A percentile compares a stretch with the other conserved stretches of the same genome.
phyloP scores from a whole-genome alignment of 2,329 filamentous ascomycete genomes.

The Alternaria sp. region DNA sequence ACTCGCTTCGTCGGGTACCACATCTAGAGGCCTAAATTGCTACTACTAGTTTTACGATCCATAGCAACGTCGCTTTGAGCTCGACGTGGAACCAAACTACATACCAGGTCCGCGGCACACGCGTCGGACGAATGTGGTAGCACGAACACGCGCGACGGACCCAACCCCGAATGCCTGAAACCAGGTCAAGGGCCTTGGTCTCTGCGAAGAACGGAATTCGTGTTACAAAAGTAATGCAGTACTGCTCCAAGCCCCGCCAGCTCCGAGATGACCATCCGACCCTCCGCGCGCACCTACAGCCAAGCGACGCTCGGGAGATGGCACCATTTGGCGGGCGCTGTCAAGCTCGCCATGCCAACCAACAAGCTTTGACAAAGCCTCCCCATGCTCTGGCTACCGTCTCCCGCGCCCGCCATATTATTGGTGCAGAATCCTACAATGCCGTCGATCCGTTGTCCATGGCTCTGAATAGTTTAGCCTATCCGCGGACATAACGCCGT shows the following conservation, averaged over 20 bases:
- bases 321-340: neutral
- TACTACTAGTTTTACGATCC: neutral
- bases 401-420: neutral
- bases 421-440: neutral
- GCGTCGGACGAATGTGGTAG: neutral
- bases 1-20: neutral
- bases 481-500: neutral
- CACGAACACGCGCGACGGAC: neutral
- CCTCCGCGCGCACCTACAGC: constrained; percentile 1
- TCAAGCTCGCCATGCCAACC: neutral
- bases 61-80: neutral
- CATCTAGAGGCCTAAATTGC: neutral
- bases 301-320: neutral
- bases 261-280: constrained; percentile 2
- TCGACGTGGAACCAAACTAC: neutral
- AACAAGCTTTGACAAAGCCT: neutral
- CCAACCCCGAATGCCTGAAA: neutral
- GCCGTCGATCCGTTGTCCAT: neutral
- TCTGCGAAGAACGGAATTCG: neutral
- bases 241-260: neutral
- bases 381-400: neutral
- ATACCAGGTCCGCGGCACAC: neutral
- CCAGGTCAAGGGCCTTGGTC: constrained; percentile 2
- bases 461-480: neutral
- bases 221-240: neutral